Evolutionary conservation across 2,329 filamentous ascomycete genomes (phyloP).

Genomic region (Calonectria ilicicola): DNA sequence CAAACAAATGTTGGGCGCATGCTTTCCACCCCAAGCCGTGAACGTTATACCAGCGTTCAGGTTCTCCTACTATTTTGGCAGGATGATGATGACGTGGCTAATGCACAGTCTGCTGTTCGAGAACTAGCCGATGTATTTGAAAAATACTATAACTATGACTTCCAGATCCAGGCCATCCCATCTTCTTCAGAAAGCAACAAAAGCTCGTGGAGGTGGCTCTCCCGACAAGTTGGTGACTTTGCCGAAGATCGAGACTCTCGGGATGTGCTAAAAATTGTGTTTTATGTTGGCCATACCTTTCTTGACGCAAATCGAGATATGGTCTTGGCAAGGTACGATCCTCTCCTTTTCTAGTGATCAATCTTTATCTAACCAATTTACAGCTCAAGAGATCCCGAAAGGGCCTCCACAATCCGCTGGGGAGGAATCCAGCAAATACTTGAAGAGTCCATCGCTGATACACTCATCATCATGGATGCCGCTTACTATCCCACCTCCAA

Average conservation of each 20-base stretch:
- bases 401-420: conserved; percentile 65
- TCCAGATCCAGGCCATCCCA: conserved; percentile 63
- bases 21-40: conserved; percentile 61
- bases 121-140: conserved; percentile 64
- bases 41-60: conserved; percentile 65
- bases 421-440: conserved; percentile 67
- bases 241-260: conserved; percentile 65
- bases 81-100: conserved; percentile 60
- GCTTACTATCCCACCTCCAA: conserved; percentile 68
- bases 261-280: conserved; percentile 69
- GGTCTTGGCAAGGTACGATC: conserved; percentile 65
- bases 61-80: conserved; percentile 69
- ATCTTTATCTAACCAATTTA: conserved; percentile 32
- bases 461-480: conserved; percentile 69
- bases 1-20: conserved; percentile 63
- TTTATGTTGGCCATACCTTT: conserved; percentile 67
- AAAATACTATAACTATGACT: conserved; percentile 64
- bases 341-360: background rate
- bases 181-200: conserved; percentile 58
- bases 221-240: conserved; percentile 63
- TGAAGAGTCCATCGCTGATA: conserved; percentile 67
- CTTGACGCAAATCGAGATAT: conserved; percentile 68
- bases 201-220: conserved; percentile 66
- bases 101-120: conserved; percentile 55
- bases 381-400: conserved; percentile 61